These are phyloP conservation scores for Neopestalotiopsis rosae DNA, from an alignment of 2,329 filamentous ascomycete genomes.

Conservation along the genomic window DNA sequence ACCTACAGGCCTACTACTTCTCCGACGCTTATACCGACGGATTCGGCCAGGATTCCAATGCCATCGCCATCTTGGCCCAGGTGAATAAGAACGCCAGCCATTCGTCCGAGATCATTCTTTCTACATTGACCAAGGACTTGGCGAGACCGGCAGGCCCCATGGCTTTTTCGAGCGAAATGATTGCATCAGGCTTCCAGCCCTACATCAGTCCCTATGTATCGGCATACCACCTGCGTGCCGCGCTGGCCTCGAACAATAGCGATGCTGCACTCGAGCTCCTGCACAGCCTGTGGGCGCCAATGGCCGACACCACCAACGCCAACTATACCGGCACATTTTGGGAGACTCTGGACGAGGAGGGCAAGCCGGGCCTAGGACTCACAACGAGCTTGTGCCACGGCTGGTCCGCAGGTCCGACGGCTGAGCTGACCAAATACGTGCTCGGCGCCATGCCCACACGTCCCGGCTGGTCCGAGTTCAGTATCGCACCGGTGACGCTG, in stretches of 20 bases:
- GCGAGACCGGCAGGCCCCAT: conserved; percentile 20
- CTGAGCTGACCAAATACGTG: conserved; percentile 36
- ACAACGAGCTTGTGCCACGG: conserved; percentile 39
- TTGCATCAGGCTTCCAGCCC: conserved; percentile 14
- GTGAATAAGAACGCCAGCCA: conserved; percentile 25
- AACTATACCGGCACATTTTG: conserved; percentile 39
- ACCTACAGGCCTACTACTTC: conserved; percentile 32
- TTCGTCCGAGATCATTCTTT: conserved; percentile 25
- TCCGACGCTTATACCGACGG: conserved; percentile 26
- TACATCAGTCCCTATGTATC: conserved; percentile 29
- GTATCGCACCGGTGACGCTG: neutral
- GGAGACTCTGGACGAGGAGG: conserved; percentile 33
- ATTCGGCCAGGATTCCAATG: conserved; percentile 38
- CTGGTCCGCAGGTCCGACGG: conserved; percentile 39
- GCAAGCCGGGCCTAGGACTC: conserved; percentile 31
- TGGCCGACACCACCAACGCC: conserved; percentile 28
- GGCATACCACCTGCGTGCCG: conserved; percentile 37
- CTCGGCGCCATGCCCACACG: conserved; percentile 30
- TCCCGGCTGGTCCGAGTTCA: conserved; percentile 29
- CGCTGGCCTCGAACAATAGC: conserved; percentile 24
- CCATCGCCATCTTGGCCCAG: conserved; percentile 37
- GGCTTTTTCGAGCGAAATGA: conserved; percentile 10
- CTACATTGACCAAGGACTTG: conserved; percentile 22
- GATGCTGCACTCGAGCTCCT: conserved; percentile 23
- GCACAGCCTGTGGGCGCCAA: conserved; percentile 31